Conservation (phyloP, 2,329 filamentous ascomycete species). For the Fusarium udum region DNA sequence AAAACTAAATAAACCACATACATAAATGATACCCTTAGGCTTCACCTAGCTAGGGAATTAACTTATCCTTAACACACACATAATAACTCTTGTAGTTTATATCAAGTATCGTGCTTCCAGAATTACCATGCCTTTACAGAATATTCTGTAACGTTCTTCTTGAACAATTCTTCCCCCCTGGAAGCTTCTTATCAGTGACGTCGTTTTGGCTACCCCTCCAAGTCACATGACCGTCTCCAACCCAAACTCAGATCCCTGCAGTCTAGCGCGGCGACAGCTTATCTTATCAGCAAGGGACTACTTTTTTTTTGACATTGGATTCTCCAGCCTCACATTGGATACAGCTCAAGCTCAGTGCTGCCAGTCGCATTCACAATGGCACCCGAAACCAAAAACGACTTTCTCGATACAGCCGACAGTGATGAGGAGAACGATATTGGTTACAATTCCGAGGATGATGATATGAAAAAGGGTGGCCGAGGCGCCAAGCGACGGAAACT, state of each 20-base stretch:
- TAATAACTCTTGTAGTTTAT: too few species aligned
- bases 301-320: conserved; percentile 38
- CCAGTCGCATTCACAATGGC: conserved; percentile 60
- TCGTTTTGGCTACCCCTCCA: conserved; percentile 24
- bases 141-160: background rate
- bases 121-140: background rate
- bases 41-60: too few species aligned
- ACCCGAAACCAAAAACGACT: conserved; percentile 76
- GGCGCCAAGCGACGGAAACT: conserved; percentile 72
- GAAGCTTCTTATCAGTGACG: conserved; percentile 21
- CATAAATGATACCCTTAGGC: too few species aligned
- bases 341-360: conserved; percentile 1
- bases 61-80: too few species aligned
- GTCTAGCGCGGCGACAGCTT: conserved; percentile 6
- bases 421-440: conserved; percentile 66
- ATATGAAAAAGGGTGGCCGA: conserved; percentile 72
- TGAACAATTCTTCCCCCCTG: background rate
- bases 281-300: conserved; percentile 40
- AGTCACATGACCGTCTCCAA: conserved; percentile 31
- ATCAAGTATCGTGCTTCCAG: background rate
- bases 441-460: conserved; percentile 75
- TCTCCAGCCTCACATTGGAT: conserved; percentile 16
- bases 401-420: conserved; percentile 69
- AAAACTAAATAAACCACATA: too few species aligned
- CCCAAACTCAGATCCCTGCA: background rate